phyloP scores from a whole-genome alignment of 2,329 filamentous ascomycete species.

The Pseudocercospora musae region DNA sequence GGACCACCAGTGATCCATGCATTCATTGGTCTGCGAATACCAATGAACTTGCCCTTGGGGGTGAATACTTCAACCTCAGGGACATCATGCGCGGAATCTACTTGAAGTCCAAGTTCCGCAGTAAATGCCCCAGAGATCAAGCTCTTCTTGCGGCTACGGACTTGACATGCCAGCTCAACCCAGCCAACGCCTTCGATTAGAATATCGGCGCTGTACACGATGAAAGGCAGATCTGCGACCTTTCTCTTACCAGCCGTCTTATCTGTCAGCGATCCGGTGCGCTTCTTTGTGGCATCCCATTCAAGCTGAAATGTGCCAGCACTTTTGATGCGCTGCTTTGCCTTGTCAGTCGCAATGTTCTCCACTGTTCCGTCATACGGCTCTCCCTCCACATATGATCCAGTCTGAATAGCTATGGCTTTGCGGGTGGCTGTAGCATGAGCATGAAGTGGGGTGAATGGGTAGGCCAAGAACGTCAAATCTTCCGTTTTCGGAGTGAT shows the following conservation, averaged over 20 bases:
- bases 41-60: conserved; percentile 79
- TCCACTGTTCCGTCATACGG: conserved; percentile 56
- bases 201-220: conserved; percentile 76
- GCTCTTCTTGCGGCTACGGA: conserved; percentile 49
- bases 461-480: conserved; percentile 71
- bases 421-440: conserved; percentile 80
- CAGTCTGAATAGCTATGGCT: conserved; percentile 66
- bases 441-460: conserved; percentile 73
- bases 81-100: conserved; percentile 16
- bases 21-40: conserved; percentile 63
- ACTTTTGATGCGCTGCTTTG: conserved; percentile 42
- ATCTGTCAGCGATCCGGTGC: conserved; percentile 70
- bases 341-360: conserved; percentile 54
- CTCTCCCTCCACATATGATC: conserved; percentile 45
- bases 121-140: conserved; percentile 23
- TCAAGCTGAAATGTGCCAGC: conserved; percentile 73
- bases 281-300: conserved; percentile 78
- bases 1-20: conserved; percentile 62
- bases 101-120: conserved; percentile 15
- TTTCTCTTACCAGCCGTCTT: conserved; percentile 58
- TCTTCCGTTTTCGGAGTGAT: conserved; percentile 71
- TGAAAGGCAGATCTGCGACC: conserved; percentile 71
- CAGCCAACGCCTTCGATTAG: conserved; percentile 90
- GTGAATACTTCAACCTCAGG: conserved; percentile 81
- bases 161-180: conserved; percentile 82